Percentiles rank a stretch among this genome's conserved stretches.
phyloP scores from a whole-genome alignment of 805 yeast species.

The Candida palmyrensis region DNA sequence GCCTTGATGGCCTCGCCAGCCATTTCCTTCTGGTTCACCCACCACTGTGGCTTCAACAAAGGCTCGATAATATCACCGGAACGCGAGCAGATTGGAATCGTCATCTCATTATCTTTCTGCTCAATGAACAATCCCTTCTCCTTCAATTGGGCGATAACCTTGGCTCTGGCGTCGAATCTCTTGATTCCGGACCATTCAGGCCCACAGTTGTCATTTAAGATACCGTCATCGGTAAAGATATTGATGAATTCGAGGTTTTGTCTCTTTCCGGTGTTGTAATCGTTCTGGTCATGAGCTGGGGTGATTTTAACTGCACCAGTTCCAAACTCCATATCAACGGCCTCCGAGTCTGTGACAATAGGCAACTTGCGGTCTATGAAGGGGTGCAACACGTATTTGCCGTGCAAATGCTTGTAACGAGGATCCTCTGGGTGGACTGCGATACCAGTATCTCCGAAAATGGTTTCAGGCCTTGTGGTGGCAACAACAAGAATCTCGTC shows the following conservation, averaged over 20 bases:
- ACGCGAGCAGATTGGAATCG: constrained; percentile 89
- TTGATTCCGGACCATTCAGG: constrained; percentile 79
- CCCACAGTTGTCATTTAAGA: constrained; percentile 88
- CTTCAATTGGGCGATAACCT: constrained; percentile 77
- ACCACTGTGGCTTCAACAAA: constrained; percentile 97
- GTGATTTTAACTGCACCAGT: constrained; percentile 99
- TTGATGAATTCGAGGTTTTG: constrained; percentile 82
- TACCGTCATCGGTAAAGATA: constrained; percentile 89
- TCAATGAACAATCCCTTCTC: constrained; percentile 71
- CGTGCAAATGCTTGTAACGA: constrained; percentile 92
- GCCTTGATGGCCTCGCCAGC: constrained; percentile 84
- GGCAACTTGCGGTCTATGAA: constrained; percentile 82
- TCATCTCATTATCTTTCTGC: constrained; percentile 93
- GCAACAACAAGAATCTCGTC: constrained; percentile 90
- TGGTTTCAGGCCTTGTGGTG: constrained; percentile 97
- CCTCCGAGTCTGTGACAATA: constrained; percentile 82
- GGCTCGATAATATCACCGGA: constrained; percentile 98
- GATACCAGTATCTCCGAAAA: constrained; percentile 96
- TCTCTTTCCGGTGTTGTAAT: constrained; percentile 95
- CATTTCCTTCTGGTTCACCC: constrained; percentile 90
- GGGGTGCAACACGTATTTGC: constrained; percentile 88
- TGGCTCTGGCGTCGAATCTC: constrained; percentile 89
- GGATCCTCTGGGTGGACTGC: constrained; percentile 96
- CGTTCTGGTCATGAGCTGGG: constrained; percentile 97
- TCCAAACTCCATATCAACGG: constrained; percentile 99